These are phyloP conservation scores for Aspergillus japonicus DNA, from an alignment of 2,329 filamentous ascomycete genomes.

Conservation along the genomic window DNA sequence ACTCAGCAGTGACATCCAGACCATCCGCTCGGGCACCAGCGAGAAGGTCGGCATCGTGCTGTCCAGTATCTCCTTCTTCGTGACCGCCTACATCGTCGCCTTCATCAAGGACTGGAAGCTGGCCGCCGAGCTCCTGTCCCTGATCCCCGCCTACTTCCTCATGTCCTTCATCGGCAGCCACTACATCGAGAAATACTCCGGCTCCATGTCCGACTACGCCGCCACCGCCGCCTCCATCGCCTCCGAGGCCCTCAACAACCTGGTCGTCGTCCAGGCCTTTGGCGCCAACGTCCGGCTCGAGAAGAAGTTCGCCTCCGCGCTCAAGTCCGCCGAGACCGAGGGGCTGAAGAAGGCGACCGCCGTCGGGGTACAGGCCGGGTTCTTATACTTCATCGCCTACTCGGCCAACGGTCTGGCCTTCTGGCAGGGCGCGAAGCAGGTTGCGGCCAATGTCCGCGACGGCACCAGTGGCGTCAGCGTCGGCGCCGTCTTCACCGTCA, in stretches of 20 bases:
- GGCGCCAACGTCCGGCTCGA: slow-evolving; percentile 60
- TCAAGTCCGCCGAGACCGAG: slow-evolving; percentile 51
- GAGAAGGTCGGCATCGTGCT: slow-evolving; percentile 70
- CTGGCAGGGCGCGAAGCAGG: slow-evolving; percentile 63
- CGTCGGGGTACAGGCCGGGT: slow-evolving; percentile 58
- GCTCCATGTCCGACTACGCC: slow-evolving; percentile 53
- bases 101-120: slow-evolving; percentile 64
- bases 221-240: slow-evolving; percentile 62
- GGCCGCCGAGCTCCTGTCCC: slow-evolving; percentile 62
- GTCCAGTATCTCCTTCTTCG: slow-evolving; percentile 62
- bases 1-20: slow-evolving; percentile 64
- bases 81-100: slow-evolving; percentile 65
- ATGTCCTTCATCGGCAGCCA: slow-evolving; percentile 58
- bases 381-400: slow-evolving; percentile 67
- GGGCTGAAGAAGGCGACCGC: slow-evolving; percentile 60
- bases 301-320: slow-evolving; percentile 55
- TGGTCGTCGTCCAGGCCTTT: slow-evolving; percentile 64
- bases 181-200: slow-evolving; percentile 53
- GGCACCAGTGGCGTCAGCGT: slow-evolving; percentile 28
- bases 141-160: slow-evolving; percentile 45
- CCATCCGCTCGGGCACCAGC: slow-evolving; percentile 65
- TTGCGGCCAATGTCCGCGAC: slow-evolving; percentile 40
- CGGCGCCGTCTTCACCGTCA: slow-evolving; percentile 39
- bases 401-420: slow-evolving; percentile 66
- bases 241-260: slow-evolving; percentile 60